Evolutionary conservation across 2,329 filamentous ascomycete genomes (phyloP).

Genomic region (Colletotrichum sp.): DNA sequence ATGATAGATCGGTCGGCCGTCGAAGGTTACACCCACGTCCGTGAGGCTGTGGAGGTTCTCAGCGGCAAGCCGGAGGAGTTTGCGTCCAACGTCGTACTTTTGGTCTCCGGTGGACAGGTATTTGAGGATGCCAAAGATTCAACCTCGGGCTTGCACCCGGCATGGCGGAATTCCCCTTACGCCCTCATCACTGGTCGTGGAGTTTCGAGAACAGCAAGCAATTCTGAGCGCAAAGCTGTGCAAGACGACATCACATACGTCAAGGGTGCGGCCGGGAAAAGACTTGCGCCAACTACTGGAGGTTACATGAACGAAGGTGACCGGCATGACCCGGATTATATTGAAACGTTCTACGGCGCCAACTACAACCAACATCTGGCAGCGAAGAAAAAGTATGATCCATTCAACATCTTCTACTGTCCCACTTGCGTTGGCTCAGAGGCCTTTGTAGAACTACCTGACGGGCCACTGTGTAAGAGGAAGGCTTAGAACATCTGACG

Average conservation of each 20-base stretch:
- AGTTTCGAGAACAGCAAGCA: conserved; percentile 20
- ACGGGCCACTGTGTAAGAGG: conserved; percentile 23
- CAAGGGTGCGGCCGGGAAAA: conserved; percentile 33
- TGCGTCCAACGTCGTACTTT: conserved; percentile 26
- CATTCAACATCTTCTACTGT: conserved; percentile 36
- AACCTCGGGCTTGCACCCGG: conserved; percentile 28
- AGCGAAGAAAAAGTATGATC: conserved; percentile 39
- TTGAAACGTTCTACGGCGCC: conserved; percentile 37
- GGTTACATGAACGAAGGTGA: conserved; percentile 49
- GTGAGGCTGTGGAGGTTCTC: conserved; percentile 28
- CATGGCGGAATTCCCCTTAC: neutral
- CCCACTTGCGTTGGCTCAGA: conserved; percentile 44
- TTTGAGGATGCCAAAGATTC: conserved; percentile 29
- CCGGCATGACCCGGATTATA: conserved; percentile 34
- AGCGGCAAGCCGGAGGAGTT: conserved; percentile 27
- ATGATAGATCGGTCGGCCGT: conserved; percentile 28
- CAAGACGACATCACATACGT: conserved; percentile 31
- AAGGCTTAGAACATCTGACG: neutral
- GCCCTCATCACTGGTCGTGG: conserved; percentile 21
- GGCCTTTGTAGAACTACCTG: conserved; percentile 26
- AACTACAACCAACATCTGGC: conserved; percentile 33
- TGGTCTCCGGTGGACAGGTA: conserved; percentile 33
- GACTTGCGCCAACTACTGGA: conserved; percentile 42
- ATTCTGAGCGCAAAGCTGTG: conserved; percentile 21
- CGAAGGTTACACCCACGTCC: conserved; percentile 20